Evolutionary conservation across 371 early-diverging fungal species (phyloP).

Genomic region (Catenaria anguillulae): DNA sequence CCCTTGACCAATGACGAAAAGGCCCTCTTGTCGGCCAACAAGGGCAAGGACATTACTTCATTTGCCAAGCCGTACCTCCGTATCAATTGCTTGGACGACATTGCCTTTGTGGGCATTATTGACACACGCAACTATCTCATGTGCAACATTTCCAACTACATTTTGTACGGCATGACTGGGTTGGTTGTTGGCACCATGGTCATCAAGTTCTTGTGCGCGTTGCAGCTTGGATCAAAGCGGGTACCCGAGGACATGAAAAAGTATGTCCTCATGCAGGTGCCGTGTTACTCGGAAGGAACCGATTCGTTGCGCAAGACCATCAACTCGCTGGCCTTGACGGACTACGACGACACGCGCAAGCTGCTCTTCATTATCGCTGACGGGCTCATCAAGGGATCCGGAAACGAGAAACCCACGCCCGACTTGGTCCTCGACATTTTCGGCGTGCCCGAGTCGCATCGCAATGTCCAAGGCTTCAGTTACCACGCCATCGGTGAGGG

Average conservation of each 20-base stretch:
- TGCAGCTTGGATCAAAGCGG: constrained; percentile 61
- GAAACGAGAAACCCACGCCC: constrained; percentile 80
- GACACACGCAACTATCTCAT: constrained; percentile 61
- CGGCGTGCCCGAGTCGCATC: constrained; percentile 39
- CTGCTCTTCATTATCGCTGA: constrained; percentile 83
- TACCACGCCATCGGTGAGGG: constrained; percentile 52
- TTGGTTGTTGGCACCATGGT: constrained; percentile 66
- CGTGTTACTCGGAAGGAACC: constrained; percentile 52
- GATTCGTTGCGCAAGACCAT: constrained; percentile 50
- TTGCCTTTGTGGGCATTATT: constrained; percentile 77
- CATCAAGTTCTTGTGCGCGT: constrained; percentile 81
- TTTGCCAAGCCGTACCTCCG: neutral
- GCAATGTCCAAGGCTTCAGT: constrained; percentile 28
- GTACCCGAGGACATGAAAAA: constrained; percentile 75
- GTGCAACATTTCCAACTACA: constrained; percentile 78
- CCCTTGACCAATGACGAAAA: neutral
- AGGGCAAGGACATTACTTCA: constrained; percentile 5
- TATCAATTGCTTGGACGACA: constrained; percentile 51
- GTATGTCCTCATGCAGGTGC: constrained; percentile 82
- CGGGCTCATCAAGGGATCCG: constrained; percentile 80
- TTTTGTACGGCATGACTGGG: constrained; percentile 59
- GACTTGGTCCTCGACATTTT: constrained; percentile 69
- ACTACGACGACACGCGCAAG: constrained; percentile 91
- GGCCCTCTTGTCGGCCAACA: neutral
- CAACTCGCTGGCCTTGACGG: constrained; percentile 80